phyloP scores from a whole-genome alignment of 1,284 basidiomycete genomes.

The Irpex sp. region DNA sequence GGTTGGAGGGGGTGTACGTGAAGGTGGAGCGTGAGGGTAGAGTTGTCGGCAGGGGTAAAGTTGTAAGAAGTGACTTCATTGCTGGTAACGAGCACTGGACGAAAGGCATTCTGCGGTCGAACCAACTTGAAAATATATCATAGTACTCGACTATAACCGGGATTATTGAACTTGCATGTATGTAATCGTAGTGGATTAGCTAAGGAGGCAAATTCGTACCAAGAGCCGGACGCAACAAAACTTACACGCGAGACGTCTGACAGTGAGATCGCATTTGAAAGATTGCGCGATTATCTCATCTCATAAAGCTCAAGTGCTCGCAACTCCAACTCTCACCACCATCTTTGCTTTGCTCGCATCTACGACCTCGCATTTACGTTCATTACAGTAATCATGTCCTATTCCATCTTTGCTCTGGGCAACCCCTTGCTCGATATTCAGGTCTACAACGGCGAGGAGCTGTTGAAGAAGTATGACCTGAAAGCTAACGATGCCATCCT shows the following conservation, averaged over 20 bases:
- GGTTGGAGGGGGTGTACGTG: constrained; percentile 57
- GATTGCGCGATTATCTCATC: constrained; percentile 3
- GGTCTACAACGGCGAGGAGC: constrained; percentile 77
- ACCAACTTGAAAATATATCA: constrained; percentile 20
- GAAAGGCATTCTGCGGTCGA: constrained; percentile 39
- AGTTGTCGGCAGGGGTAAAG: constrained; percentile 47
- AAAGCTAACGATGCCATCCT: constrained; percentile 97
- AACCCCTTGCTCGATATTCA: constrained; percentile 92
- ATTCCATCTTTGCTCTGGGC: constrained; percentile 76
- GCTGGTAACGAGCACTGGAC: constrained; percentile 64
- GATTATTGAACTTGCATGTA: background rate
- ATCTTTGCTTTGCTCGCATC: background rate
- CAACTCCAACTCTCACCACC: constrained; percentile 1
- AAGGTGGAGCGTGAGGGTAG: constrained; percentile 43
- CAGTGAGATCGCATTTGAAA: background rate
- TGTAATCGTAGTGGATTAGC: too few species aligned
- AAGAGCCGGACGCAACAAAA: background rate
- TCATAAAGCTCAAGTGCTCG: background rate
- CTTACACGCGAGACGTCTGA: background rate
- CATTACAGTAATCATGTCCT: constrained; percentile 23
- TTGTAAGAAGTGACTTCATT: constrained; percentile 62
- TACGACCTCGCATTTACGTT: constrained; percentile 4
- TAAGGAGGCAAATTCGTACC: background rate
- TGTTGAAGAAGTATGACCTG: constrained; percentile 89
- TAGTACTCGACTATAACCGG: background rate